A percentile compares a stretch with the other conserved stretches of the same genome.
phyloP scores from a whole-genome alignment of 768 basidiomycete genomes.

The Auricularia sp. region DNA sequence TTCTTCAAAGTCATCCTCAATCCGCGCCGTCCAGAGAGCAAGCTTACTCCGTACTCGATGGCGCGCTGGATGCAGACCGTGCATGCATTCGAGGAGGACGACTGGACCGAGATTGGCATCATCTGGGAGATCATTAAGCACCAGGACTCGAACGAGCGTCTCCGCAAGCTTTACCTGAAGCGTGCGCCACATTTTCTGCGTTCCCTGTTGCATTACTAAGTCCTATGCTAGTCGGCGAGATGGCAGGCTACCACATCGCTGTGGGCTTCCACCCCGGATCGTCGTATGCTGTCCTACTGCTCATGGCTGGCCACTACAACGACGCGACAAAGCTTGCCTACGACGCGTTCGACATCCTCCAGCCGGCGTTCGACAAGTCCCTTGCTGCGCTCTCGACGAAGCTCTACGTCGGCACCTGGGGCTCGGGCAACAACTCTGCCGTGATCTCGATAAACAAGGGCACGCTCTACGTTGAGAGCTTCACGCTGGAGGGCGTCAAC shows the following conservation, averaged over 20 bases:
- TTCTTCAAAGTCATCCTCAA: conserved; percentile 37
- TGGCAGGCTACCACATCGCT: conserved; percentile 16
- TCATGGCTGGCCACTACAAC: conserved; percentile 15
- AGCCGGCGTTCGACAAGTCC: conserved; percentile 17
- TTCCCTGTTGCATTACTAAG: background rate
- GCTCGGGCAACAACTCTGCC: conserved; percentile 6
- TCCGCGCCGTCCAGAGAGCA: conserved; percentile 17
- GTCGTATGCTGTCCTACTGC: conserved; percentile 20
- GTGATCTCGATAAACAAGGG: conserved; percentile 13
- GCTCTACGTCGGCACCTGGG: conserved; percentile 18
- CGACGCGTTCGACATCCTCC: conserved; percentile 17
- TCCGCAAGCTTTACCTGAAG: conserved; percentile 19
- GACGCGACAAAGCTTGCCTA: conserved; percentile 17
- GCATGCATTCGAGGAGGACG: conserved; percentile 21
- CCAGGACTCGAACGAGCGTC: conserved; percentile 8
- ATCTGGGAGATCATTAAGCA: conserved; percentile 14
- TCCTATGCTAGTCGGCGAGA: conserved; percentile 14
- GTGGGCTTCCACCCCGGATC: conserved; percentile 19
- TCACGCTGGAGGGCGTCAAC: conserved; percentile 12
- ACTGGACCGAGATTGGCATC: conserved; percentile 8
- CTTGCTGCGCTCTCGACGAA: conserved; percentile 5
- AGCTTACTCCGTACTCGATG: conserved; percentile 16
- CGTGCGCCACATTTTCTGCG: conserved; percentile 9
- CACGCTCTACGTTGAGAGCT: conserved; percentile 12
- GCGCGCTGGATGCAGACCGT: conserved; percentile 21